Conservation (phyloP, 208 protist species). For the Leishmania tarentolae region DNA sequence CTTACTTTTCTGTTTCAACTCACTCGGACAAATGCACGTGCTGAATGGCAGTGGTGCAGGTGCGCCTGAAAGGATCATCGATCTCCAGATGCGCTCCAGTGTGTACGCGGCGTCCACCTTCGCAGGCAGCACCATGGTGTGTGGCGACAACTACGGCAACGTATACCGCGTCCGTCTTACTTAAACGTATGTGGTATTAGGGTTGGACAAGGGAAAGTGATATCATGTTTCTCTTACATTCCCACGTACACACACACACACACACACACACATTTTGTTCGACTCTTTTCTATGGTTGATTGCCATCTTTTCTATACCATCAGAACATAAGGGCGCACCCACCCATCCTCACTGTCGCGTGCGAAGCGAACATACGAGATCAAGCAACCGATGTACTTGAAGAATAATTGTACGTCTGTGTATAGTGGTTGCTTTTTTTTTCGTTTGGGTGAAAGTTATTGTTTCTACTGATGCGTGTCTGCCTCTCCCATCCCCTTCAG, state of each 20-base stretch:
- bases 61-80: slow-evolving; percentile 35
- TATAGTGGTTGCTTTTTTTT: background rate
- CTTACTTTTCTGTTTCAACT: slow-evolving; percentile 54
- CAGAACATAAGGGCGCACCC: background rate
- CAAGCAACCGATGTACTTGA: background rate
- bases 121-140: slow-evolving; percentile 40
- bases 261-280: background rate
- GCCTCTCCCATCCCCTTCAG: background rate
- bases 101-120: slow-evolving; percentile 44
- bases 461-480: background rate
- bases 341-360: background rate
- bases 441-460: background rate
- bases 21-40: slow-evolving; percentile 36
- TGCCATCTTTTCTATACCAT: background rate
- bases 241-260: background rate
- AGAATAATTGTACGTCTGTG: background rate
- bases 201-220: background rate
- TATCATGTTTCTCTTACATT: background rate
- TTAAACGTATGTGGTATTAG: slow-evolving; percentile 1
- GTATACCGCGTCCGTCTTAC: slow-evolving; percentile 50
- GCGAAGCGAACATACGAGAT: background rate
- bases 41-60: slow-evolving; percentile 31
- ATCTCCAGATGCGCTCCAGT: slow-evolving; percentile 43
- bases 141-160: slow-evolving; percentile 65
- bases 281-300: background rate